Base-by-base conservation (phyloP, 257 asterid species). In the Haberlea rhodopensis region DNA sequence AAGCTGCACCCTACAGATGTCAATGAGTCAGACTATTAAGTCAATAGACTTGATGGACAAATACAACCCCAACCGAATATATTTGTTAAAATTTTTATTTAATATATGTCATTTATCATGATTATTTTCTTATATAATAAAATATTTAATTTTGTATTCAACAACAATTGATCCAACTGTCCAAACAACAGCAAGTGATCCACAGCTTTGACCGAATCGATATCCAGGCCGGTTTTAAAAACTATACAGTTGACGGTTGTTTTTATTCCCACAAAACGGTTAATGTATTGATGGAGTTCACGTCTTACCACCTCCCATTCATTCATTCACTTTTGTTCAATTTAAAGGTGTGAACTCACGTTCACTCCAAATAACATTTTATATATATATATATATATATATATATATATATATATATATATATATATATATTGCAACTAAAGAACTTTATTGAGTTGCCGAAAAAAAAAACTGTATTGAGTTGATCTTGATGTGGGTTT, bases 201-300 rank as follows among this genome's bases (percentile, higher is more conserved):
- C n/a, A n/a, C n/a, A n/a, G n/a, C n/a, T n/a, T n/a, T n/a, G n/a
- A n/a, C n/a, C n/a, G n/a, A n/a, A n/a, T n/a, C n/a, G n/a, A n/a
- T n/a, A n/a, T n/a, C n/a, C n/a, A n/a, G n/a, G n/a, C n/a, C n/a
- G n/a, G n/a, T n/a, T n/a, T n/a, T n/a, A n/a, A n/a, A n/a, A n/a
- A n/a, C n/a, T n/a, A n/a, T n/a, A n/a, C 1, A 22, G 66, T 23
- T 56, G 68, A 78, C 29, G 29, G 55, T 26, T 68, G 26, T 58
- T 8, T 53, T 48, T 1, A 66, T 22, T 62, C 37, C 20, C 24
- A 19, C 57, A 24, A 16, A 62, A 48, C 77, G 48, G 85, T 76
- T 80, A 73, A 71, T 69, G 26, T 11, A 63, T 71, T 82, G 78
- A 82, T 82, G 87, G 87, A 75, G 57, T 74, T 82, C 87, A 82